Evolutionary conservation across 2,329 filamentous ascomycete species (phyloP).

Genomic region (Botrytis tulipae): DNA sequence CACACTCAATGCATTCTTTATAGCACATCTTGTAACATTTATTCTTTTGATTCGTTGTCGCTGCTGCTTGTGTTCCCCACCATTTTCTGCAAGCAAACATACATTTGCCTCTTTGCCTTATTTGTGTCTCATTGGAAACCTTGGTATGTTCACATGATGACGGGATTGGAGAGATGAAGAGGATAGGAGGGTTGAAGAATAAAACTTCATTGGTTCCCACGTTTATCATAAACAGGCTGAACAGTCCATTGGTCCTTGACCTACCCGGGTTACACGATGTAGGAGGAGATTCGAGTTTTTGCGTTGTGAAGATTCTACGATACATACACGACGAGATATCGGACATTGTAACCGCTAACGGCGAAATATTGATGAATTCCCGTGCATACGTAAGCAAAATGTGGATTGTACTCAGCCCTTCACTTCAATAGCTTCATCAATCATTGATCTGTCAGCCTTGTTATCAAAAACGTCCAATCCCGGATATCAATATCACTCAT

Average conservation of each 20-base stretch:
- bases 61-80: not conserved
- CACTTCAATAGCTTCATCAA: not conserved
- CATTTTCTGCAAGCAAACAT: not conserved
- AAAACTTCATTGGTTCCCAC: not conserved
- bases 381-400: not conserved
- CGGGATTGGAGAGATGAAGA: not conserved
- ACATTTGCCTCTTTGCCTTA: not conserved
- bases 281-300: not conserved
- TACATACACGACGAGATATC: not conserved
- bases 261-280: not conserved
- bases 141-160: not conserved
- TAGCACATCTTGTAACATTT: not conserved
- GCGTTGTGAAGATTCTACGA: not conserved
- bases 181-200: not conserved
- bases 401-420: not conserved
- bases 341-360: not conserved
- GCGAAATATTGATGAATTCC: not conserved
- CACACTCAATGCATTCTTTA: not conserved
- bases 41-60: not conserved
- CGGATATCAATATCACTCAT: not conserved
- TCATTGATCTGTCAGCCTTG: not conserved
- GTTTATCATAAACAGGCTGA: not conserved
- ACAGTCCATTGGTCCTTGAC: not conserved
- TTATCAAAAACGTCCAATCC: not conserved
- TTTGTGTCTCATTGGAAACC: not conserved